Evolutionary conservation across 306 rosid genomes (phyloP).

Genomic region (Gastrolobium villosum): DNA sequence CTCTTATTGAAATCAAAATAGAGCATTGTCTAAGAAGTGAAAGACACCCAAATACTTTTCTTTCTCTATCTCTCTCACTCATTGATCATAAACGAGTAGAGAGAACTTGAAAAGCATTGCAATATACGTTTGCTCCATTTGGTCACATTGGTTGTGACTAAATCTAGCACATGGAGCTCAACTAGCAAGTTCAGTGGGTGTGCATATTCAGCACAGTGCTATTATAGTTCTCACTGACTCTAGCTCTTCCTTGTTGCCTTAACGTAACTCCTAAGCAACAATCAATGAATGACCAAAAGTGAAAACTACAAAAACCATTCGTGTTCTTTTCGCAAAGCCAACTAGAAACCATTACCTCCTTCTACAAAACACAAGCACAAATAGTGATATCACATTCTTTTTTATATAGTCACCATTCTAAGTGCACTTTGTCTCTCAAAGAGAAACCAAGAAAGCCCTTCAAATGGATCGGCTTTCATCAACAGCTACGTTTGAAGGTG

Average conservation of each 20-base stretch:
- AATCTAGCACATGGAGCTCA: slow-evolving; percentile 42
- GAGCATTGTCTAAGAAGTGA: background rate
- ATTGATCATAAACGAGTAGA: background rate
- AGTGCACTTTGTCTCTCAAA: slow-evolving; percentile 10
- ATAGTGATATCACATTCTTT: background rate
- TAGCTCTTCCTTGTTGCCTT: slow-evolving; percentile 52
- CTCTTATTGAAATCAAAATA: background rate
- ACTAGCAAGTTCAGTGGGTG: slow-evolving; percentile 39
- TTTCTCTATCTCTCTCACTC: slow-evolving; percentile 7
- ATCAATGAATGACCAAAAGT: slow-evolving; percentile 46
- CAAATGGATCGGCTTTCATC: slow-evolving; percentile 58
- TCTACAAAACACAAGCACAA: slow-evolving; percentile 6
- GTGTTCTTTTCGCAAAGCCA: slow-evolving; percentile 76
- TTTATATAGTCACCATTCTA: slow-evolving; percentile 34
- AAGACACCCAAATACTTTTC: background rate
- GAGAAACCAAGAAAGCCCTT: slow-evolving; percentile 24
- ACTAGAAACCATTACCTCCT: background rate
- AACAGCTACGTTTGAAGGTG: slow-evolving; percentile 38
- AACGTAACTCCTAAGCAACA: slow-evolving; percentile 76
- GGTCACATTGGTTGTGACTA: slow-evolving; percentile 29
- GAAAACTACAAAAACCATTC: slow-evolving; percentile 50
- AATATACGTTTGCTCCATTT: slow-evolving; percentile 46
- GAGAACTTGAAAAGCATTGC: slow-evolving; percentile 46
- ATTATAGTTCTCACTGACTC: slow-evolving; percentile 45
- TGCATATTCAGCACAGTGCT: slow-evolving; percentile 40